Evolutionary conservation across 2,329 filamentous ascomycete genomes (phyloP), one percentile per base, ranked within the genome.

Genomic region (Cladobotryum protrusum): DNA sequence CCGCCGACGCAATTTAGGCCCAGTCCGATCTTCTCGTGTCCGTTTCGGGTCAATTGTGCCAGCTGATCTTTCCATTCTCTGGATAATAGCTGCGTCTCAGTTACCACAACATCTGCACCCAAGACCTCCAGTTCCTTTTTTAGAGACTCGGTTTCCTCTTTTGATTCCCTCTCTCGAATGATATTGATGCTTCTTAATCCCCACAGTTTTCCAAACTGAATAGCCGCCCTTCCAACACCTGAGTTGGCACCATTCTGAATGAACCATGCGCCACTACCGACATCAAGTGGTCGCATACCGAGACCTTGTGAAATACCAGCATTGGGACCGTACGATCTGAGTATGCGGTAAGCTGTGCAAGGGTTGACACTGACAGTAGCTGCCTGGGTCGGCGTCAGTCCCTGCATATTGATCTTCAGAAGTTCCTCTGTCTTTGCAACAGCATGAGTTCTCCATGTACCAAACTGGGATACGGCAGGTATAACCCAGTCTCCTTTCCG

Each of bases 181-280:
- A 99, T 77, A 65, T 96, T 97, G 68, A 99, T 87, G 63, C 86
- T 95, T 62, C 89, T 85, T 61, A 93, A 79, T 0, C 92, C 92
- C 92, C 91, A 97, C 47, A 89, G 77, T 59, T 73, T 77, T 2
- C 81, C 92, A 1, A 99, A 75, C 71, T 99, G 93, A 56, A 97
- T 93, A 11, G 89, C 92, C 3, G 91, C 87, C 36, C 93, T 77
- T 1, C 93, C 93, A 14, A 99, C 93, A 11, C 90, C 93, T 39
- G 84, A 89, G 69, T 99, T 99, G 36, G 92, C 93, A 7, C 92
- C 93, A 66, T 99, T 99, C 70, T 99, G 93, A 43, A 99, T 83
- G 64, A 96, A 89, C 91, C 92, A 99, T 50, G 95, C 86, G 48
- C 91, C 73, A 50, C 74, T 75, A 45, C 72, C 74, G 18, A 69